Evolutionary conservation across 331 rosid species (phyloP).

Genomic region (Acacia concinna): DNA sequence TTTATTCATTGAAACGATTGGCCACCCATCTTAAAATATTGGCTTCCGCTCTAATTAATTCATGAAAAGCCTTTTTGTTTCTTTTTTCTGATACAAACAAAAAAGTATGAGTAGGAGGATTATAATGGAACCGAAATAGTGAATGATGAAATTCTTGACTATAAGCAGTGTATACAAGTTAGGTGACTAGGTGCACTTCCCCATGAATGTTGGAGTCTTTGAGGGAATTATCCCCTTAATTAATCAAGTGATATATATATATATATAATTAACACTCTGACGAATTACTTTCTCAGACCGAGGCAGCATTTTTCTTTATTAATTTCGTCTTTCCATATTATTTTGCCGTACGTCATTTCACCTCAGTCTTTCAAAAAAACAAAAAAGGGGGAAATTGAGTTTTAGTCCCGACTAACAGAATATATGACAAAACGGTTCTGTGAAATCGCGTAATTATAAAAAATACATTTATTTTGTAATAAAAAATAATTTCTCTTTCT

Average conservation of each 20-base stretch:
- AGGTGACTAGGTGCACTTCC: slow-evolving; percentile 31
- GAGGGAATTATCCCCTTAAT: background rate
- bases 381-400: no score
- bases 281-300: background rate
- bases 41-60: slow-evolving; percentile 34
- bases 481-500: no score
- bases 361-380: no score
- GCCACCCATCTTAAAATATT: slow-evolving; percentile 38
- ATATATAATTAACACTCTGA: background rate
- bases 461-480: no score
- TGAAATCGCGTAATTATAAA: no score
- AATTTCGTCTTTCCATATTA: background rate
- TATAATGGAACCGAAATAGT: background rate
- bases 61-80: slow-evolving; percentile 9
- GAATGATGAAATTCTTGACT: slow-evolving; percentile 35
- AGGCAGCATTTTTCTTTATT: background rate
- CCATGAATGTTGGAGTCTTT: slow-evolving; percentile 37
- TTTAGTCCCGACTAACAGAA: no score
- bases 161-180: background rate
- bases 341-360: background rate
- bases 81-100: slow-evolving; percentile 14
- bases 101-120: slow-evolving; percentile 28
- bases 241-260: background rate
- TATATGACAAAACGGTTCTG: no score
- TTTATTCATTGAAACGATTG: slow-evolving; percentile 34